Conservation (phyloP, 805 yeast genomes). For the Wickerhamiella shivajii region DNA sequence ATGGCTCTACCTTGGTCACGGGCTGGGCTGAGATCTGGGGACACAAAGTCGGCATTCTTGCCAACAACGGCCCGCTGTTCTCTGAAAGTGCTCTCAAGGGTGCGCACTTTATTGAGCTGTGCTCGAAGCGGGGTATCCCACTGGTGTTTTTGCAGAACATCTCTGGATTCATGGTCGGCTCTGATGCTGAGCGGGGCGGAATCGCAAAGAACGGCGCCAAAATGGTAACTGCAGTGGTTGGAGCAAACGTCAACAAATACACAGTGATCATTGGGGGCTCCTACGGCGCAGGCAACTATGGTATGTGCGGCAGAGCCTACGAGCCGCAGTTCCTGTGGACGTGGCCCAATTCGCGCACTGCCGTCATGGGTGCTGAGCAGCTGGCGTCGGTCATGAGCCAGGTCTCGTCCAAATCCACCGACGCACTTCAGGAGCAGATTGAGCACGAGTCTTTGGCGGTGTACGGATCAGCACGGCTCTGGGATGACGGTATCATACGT, state of each 20-base stretch:
- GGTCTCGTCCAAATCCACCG: conserved; percentile 16
- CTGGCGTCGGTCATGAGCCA: conserved; percentile 22
- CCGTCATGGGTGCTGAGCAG: conserved; percentile 25
- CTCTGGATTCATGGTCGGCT: conserved; percentile 25
- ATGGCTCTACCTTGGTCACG: conserved; percentile 21
- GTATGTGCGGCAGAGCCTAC: conserved; percentile 25
- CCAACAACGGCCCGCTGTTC: conserved; percentile 23
- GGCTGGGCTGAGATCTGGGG: conserved; percentile 22
- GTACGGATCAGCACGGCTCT: conserved; percentile 22
- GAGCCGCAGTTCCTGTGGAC: conserved; percentile 23
- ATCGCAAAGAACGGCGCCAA: conserved; percentile 25
- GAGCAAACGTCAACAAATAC: conserved; percentile 23
- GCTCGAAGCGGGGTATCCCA: conserved; percentile 23
- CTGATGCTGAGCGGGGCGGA: conserved; percentile 24
- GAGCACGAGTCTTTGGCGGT: conserved; percentile 19
- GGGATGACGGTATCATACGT: conserved; percentile 24
- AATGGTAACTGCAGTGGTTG: conserved; percentile 23
- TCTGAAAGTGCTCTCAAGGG: conserved; percentile 23
- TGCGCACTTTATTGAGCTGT: conserved; percentile 23
- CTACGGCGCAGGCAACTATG: conserved; percentile 25
- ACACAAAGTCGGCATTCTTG: conserved; percentile 22
- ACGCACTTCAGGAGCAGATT: conserved; percentile 15
- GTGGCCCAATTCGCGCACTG: conserved; percentile 24
- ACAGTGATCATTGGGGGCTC: conserved; percentile 24
- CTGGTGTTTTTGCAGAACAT: conserved; percentile 23